phyloP scores from a whole-genome alignment of 495 filamentous ascomycete genomes.

The Collariella sp. region DNA sequence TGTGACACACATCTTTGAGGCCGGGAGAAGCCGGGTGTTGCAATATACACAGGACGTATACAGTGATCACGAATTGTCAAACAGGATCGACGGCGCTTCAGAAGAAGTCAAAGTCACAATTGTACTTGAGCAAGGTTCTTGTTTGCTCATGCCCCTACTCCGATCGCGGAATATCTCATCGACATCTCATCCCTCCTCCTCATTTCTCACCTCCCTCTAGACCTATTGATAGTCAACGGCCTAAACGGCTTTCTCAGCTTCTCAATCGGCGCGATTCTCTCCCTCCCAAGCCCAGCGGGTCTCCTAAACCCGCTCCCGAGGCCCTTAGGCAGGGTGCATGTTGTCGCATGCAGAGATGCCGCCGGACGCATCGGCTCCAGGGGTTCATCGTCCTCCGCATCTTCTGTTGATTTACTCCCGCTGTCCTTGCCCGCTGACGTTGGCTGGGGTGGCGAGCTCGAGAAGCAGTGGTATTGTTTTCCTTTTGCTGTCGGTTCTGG shows the following conservation, averaged over 20 bases:
- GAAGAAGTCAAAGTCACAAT: too few relatives aligned
- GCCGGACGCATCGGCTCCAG: conserved; percentile 31
- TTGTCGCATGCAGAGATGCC: conserved; percentile 36
- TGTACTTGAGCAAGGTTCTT: too few relatives aligned
- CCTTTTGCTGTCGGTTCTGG: neutral
- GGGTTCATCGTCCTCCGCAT: conserved; percentile 19
- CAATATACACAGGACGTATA: too few relatives aligned
- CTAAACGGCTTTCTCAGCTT: conserved; percentile 40
- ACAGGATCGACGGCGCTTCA: too few relatives aligned
- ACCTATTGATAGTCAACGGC: conserved; percentile 36
- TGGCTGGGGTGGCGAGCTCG: conserved; percentile 37
- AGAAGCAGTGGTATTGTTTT: conserved; percentile 41
- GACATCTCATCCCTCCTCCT: too few relatives aligned
- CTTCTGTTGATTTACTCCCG: neutral
- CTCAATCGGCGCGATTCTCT: conserved; percentile 33
- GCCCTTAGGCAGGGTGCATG: conserved; percentile 24
- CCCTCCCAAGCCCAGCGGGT: conserved; percentile 25
- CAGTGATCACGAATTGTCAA: too few relatives aligned
- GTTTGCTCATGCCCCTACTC: too few relatives aligned
- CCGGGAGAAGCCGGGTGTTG: neutral
- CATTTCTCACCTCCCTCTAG: neutral
- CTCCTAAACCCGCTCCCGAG: conserved; percentile 27
- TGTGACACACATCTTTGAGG: neutral
- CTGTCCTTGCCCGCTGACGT: neutral
- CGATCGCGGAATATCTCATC: too few relatives aligned